A percentile compares a stretch with the other conserved stretches of the same genome.
These are phyloP conservation scores for Zopfochytrium polystomum DNA, from an alignment of 371 early-diverging fungal genomes.

Conservation along the genomic window DNA sequence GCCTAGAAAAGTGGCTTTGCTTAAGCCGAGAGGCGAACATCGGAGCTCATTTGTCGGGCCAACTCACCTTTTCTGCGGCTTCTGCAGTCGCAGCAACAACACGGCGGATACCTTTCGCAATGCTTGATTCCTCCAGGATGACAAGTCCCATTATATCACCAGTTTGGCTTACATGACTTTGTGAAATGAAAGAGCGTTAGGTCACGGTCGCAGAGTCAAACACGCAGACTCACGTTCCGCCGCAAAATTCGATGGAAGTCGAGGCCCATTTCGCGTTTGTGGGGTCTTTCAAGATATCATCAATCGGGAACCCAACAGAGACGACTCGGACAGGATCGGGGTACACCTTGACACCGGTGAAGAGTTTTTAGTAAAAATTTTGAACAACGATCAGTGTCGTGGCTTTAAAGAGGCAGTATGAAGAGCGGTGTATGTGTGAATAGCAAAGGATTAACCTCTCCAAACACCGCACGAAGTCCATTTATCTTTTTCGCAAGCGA, in stretches of 20 bases:
- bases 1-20: constrained; percentile 37
- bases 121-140: constrained; percentile 90
- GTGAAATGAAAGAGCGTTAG: no score
- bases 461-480: constrained; percentile 94
- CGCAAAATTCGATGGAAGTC: constrained; percentile 96
- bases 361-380: no score
- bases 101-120: constrained; percentile 97
- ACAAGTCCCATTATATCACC: constrained; percentile 87
- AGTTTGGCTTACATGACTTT: constrained; percentile 92
- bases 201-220: no score
- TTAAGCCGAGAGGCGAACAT: constrained; percentile 24
- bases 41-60: constrained; percentile 17
- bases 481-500: constrained; percentile 75
- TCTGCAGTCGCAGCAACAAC: constrained; percentile 95
- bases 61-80: no score
- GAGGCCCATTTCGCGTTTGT: constrained; percentile 75
- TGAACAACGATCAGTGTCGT: no score
- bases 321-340: constrained; percentile 96
- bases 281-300: constrained; percentile 82
- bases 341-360: no score
- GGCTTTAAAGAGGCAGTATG: no score
- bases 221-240: no score
- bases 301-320: constrained; percentile 83
- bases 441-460: no score
- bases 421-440: no score